Base-by-base conservation (phyloP, 192 early-diverging fungal species). In the Coemansia sp. region DNA sequence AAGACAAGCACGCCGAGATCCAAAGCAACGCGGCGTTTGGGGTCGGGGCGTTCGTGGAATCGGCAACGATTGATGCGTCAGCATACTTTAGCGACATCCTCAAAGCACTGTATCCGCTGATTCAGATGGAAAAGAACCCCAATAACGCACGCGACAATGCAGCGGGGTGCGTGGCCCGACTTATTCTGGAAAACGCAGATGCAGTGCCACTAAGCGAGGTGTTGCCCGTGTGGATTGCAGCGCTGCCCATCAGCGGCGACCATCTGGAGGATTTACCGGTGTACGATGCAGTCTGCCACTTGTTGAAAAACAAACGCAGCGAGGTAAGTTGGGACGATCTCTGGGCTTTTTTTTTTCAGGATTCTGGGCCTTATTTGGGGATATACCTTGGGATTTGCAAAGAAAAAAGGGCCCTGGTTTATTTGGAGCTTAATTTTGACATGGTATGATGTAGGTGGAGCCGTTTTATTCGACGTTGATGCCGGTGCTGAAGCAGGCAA, bases 1-100 rank as follows among this genome's bases (percentile, higher is more conserved):
- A 57, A 8, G 93, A 94, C 72, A 79, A 87, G 57, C 85, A 90
- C 48, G 79, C 87, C 11, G 88, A 92, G 75, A 90, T 96, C 18
- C 77, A 83, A 38, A 93, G 92, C 67, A 96, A 96, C 63, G 89
- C 88, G 37, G 88, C 90, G 3, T 96, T 76, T 71, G 88, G 84
- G 13, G 75, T 90, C 46, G 93, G 93, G 28, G 81, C 86, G 44
- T 72, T 94, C 36, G 79, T 83, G 30, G 72, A 81, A 43, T 68
- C 91, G 51, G 83, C 83, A 9, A 83, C 82, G 35, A 65, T 82
- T 14, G 88, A 93, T 52, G 66, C 87, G 28, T 81, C 81, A 48
- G 78, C 82, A 75, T 82, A 88, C 68, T 90, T 89, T 63, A 62
- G 57, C 36, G 62, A 63, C 21, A 79, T 90, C 20, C 77, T 88